phyloP scores from a whole-genome alignment of 768 basidiomycete genomes.

The Macrolepiota albuminosa region DNA sequence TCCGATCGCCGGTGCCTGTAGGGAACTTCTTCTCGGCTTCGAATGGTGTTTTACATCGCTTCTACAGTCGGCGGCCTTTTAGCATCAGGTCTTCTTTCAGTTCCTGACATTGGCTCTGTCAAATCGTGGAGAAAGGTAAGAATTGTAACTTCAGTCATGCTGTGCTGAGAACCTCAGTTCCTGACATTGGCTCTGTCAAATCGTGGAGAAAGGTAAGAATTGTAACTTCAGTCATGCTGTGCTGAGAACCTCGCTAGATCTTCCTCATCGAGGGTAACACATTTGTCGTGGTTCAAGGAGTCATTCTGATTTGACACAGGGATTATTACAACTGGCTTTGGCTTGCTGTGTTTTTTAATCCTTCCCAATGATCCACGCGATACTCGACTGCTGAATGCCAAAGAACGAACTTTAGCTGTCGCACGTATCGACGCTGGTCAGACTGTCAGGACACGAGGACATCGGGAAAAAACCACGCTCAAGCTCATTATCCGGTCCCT shows the following conservation, averaged over 20 bases:
- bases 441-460: slow-evolving; percentile 21
- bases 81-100: slow-evolving; percentile 31
- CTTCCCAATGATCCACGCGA: slow-evolving; percentile 31
- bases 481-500: slow-evolving; percentile 25
- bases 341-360: slow-evolving; percentile 28
- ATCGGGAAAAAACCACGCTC: slow-evolving; percentile 25
- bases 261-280: slow-evolving; percentile 36
- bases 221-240: not conserved
- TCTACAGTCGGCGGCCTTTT: slow-evolving; percentile 31
- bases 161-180: slow-evolving; percentile 9
- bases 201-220: slow-evolving; percentile 30
- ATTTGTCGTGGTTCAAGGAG: not conserved
- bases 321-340: slow-evolving; percentile 33
- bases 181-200: slow-evolving; percentile 26
- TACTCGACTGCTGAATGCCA: slow-evolving; percentile 27
- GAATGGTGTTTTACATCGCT: not conserved
- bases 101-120: slow-evolving; percentile 27
- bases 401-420: slow-evolving; percentile 30
- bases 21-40: slow-evolving; percentile 9
- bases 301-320: slow-evolving; percentile 10
- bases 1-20: slow-evolving; percentile 31
- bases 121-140: slow-evolving; percentile 31
- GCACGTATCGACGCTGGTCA: slow-evolving; percentile 32
- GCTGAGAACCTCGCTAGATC: slow-evolving; percentile 21
- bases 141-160: not conserved